A percentile compares a stretch with the other conserved stretches of the same genome.
Evolutionary conservation across 106 monocot genomes (phyloP).

Genomic region (Dioscorea zingiberensis): DNA sequence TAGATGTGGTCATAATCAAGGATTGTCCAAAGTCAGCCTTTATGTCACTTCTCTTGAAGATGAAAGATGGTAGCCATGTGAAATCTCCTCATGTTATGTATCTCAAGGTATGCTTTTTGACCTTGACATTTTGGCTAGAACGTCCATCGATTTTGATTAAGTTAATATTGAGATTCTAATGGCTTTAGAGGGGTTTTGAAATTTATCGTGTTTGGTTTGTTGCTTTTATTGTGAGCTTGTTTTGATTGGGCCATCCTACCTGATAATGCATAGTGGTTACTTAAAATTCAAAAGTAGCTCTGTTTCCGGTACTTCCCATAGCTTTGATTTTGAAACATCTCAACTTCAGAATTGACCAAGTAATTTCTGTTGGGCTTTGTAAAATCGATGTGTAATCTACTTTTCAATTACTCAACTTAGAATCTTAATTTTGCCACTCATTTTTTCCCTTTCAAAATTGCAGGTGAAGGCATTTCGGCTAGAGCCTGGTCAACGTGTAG

Average conservation of each 20-base stretch:
- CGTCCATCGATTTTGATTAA: background rate
- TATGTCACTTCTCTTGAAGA: slow-evolving; percentile 41
- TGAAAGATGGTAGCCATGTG: slow-evolving; percentile 55
- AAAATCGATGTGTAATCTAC: too few relatives aligned
- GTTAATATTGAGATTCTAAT: background rate
- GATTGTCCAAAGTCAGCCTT: slow-evolving; percentile 67
- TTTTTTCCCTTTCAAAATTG: background rate
- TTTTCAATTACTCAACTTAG: too few relatives aligned
- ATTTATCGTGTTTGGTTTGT: background rate
- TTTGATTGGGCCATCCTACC: background rate
- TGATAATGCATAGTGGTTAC: background rate
- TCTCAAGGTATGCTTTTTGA: slow-evolving; percentile 43
- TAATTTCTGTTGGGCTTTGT: too few relatives aligned
- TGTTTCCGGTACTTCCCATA: too few relatives aligned
- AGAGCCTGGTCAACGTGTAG: slow-evolving; percentile 59
- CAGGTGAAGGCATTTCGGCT: slow-evolving; percentile 79
- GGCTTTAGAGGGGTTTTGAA: background rate
- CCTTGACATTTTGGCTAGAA: background rate
- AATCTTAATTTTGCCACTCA: too few relatives aligned
- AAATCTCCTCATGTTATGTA: slow-evolving; percentile 69
- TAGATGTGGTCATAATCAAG: slow-evolving; percentile 58
- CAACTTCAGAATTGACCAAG: too few relatives aligned
- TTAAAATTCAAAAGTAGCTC: background rate
- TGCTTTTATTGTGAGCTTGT: background rate
- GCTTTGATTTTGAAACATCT: too few relatives aligned